These are phyloP conservation scores for Bjerkandera adusta DNA, from an alignment of 1,284 basidiomycete species.

Conservation along the genomic window DNA sequence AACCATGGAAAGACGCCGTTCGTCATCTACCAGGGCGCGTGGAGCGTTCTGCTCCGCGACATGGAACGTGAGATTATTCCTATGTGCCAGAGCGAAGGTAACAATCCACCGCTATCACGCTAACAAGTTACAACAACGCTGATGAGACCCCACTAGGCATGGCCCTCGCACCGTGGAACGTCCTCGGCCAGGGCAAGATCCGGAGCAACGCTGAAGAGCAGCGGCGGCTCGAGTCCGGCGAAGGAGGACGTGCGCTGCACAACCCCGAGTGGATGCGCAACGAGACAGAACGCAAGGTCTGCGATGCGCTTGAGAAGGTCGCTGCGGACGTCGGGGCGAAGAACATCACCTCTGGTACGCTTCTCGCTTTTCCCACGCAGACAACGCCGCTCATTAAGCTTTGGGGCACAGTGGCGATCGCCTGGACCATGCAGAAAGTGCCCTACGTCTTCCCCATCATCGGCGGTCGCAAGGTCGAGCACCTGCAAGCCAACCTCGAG, in stretches of 20 bases:
- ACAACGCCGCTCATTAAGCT: background rate
- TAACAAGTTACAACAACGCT: background rate
- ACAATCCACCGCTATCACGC: background rate
- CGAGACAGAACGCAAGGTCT: constrained; percentile 8
- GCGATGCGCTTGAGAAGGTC: constrained; percentile 8
- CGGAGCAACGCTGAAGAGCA: constrained; percentile 29
- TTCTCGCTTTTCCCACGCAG: background rate
- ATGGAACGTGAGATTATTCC: constrained; percentile 61
- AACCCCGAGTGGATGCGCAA: constrained; percentile 3
- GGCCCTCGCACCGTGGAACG: constrained; percentile 38
- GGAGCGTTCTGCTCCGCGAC: constrained; percentile 48
- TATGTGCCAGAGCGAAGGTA: constrained; percentile 44
- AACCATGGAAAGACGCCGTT: constrained; percentile 49
- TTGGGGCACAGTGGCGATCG: constrained; percentile 22
- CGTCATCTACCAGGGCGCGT: constrained; percentile 55
- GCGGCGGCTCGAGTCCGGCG: constrained; percentile 3
- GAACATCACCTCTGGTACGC: constrained; percentile 2
- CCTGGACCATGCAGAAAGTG: constrained; percentile 25
- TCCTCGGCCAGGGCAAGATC: constrained; percentile 32
- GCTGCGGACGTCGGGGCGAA: constrained; percentile 7
- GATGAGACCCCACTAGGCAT: constrained; percentile 26
- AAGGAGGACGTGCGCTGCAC: background rate
- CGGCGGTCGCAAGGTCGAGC: constrained; percentile 27
- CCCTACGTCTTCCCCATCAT: constrained; percentile 25
- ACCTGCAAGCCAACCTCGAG: constrained; percentile 20